Base-by-base conservation (phyloP, 2,329 filamentous ascomycete genomes). In the Aspergillus sojae region DNA sequence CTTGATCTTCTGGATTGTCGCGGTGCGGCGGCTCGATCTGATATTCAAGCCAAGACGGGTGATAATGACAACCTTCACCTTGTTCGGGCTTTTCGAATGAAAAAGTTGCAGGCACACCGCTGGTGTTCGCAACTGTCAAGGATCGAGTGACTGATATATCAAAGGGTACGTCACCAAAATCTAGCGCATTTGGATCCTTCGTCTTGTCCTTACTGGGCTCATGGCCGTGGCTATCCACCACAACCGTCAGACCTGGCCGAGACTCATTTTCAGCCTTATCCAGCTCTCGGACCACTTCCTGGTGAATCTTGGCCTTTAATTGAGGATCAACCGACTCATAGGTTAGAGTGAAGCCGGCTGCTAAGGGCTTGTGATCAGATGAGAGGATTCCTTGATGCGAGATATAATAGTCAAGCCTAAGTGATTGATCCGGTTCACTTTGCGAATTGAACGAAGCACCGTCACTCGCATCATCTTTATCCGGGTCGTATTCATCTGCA, bases 331-430 rank as follows among this genome's bases (percentile, higher is more conserved):
- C 91, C 0, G 92, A 91, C 66, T 97, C 92, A 73, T 95, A 97
- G 52, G 91, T 89, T 9, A 99, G 79, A 0, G 87, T 90, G 73
- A 98, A 98, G 0, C 94, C 82, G 0, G 93, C 92, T 63, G 89
- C 87, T 2, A 99, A 81, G 0, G 95, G 96, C 75, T 99, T 99
- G 78, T 99, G 95, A 71, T 99, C 95, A 0, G 94, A 98, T 0
- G 94, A 97, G 19, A 92, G 86, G 28, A 99, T 89, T 21, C 91
- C 86, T 76, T 98, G 95, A 72, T 98, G 92, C 0, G 94, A 94
- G 0, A 89, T 88, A 75, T 99, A 99, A 62, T 91, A 83, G 59
- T 88, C 82, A n/a, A 89, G 76, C 28, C 76, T 72, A 32, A 89
- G 81, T 53, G 82, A 79, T 62, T 88, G 85, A 32, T 84, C 78